These are phyloP conservation scores for Guadua angustifolia DNA, from an alignment of 176 grass and related monocot species.

Conservation along the genomic window DNA sequence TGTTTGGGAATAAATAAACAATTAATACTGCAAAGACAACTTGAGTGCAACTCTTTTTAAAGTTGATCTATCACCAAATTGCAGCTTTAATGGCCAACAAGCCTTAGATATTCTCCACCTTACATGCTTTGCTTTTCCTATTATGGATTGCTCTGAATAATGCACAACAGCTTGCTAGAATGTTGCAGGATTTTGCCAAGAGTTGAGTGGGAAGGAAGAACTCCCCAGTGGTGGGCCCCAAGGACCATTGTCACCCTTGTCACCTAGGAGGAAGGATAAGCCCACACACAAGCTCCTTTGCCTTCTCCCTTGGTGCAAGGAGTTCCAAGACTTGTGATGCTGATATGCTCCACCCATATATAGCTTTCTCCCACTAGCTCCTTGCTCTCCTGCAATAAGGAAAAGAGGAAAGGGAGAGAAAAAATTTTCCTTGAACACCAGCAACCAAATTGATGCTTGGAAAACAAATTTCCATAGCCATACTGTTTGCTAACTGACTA, in stretches of 20 bases:
- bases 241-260: constrained; percentile 36
- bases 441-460: constrained; percentile 32
- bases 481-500: background rate
- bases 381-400: constrained; percentile 36
- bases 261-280: constrained; percentile 51
- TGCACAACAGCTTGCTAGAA: constrained; percentile 19
- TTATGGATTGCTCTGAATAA: constrained; percentile 24
- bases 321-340: constrained; percentile 10
- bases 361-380: constrained; percentile 34
- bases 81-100: background rate
- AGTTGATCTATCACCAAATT: no score
- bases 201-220: background rate
- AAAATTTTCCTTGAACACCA: constrained; percentile 30
- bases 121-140: constrained; percentile 22
- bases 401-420: background rate
- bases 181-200: background rate
- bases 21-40: no score
- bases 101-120: constrained; percentile 17
- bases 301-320: constrained; percentile 37
- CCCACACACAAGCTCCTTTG: constrained; percentile 53
- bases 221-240: constrained; percentile 44
- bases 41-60: no score
- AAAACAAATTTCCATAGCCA: constrained; percentile 29
- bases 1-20: no score
- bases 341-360: constrained; percentile 32